Evolutionary conservation across 768 basidiomycete genomes (phyloP), one percentile per base, ranked within the genome.

Genomic region (Scleroderma citrinum): DNA sequence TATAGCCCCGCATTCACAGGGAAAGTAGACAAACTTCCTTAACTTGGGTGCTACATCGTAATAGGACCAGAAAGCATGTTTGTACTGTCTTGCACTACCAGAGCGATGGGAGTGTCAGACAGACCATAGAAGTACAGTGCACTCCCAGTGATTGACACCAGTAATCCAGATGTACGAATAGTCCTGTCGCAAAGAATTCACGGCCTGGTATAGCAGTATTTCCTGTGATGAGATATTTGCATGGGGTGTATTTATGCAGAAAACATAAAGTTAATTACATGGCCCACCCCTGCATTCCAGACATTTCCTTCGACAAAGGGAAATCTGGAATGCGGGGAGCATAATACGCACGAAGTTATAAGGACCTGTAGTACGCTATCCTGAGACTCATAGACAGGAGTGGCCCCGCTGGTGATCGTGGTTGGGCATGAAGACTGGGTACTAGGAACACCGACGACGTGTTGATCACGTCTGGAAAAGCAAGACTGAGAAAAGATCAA

Each of bases 1-100:
- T 29, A 29, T 4, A n/a, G n/a, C n/a, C 8, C 8, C 8, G 26
- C 8, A 8, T 8, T 29, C 26, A 29, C 26, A 29, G 8, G 26
- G 26, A 29, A 29, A 29, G 8, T 29, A 8, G 26, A 5, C 4
- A 29, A 29, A 29, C 26, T 29, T 8, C 26, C 26, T 5, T 4
- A 29, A 29, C 8, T 29, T 29, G 26, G 8, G 26, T 8, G 26
- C 26, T 8, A 5, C 26, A 29, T 8, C 26, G 26, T 29, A 8
- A 29, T 26, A 17, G 45, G 16, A 13, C 12, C 24, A 14, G 46
- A 23, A 20, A 17, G 19, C 13, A 17, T 12, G 24, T 31, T 31
- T 11, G 35, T 37, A 17, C 46, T 47, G 46, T 47, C 46, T 46
- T 46, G 35, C 16, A 47, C 17, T 29, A 37, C 20, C 14, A 39